Conservation (phyloP, 1,284 basidiomycete species). For the Xerocomus tenax region DNA sequence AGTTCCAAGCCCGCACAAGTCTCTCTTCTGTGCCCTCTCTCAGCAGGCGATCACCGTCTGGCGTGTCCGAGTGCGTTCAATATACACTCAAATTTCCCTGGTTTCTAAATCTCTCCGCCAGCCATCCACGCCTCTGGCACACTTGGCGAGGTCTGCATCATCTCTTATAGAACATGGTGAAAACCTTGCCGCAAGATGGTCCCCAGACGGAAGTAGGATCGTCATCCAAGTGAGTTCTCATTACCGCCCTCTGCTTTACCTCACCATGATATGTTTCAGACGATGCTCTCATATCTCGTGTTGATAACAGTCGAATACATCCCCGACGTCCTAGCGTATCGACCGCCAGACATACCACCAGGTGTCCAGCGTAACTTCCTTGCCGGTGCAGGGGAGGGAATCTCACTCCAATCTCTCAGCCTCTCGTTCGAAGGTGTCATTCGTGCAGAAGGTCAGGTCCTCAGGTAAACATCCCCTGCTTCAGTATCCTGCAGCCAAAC, state of each 20-base stretch:
- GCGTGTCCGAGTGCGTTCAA: slow-evolving; percentile 68
- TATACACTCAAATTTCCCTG: neutral
- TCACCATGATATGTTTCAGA: slow-evolving; percentile 38
- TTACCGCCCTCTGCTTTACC: slow-evolving; percentile 4
- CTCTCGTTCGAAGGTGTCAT: slow-evolving; percentile 77
- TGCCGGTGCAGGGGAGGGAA: slow-evolving; percentile 70
- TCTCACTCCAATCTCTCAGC: slow-evolving; percentile 54
- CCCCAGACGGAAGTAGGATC: slow-evolving; percentile 67
- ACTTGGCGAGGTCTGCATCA: slow-evolving; percentile 63
- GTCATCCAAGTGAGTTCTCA: slow-evolving; percentile 60
- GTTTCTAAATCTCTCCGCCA: slow-evolving; percentile 28
- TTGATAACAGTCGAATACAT: slow-evolving; percentile 62
- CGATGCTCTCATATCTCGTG: slow-evolving; percentile 69
- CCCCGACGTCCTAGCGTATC: slow-evolving; percentile 49
- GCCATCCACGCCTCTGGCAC: slow-evolving; percentile 73
- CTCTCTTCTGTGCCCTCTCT: slow-evolving; percentile 71
- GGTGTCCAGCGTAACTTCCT: slow-evolving; percentile 60
- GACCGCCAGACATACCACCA: slow-evolving; percentile 43
- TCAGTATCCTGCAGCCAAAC: slow-evolving; percentile 1
- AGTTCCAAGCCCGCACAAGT: slow-evolving; percentile 61
- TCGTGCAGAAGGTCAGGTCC: slow-evolving; percentile 64
- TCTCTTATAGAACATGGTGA: slow-evolving; percentile 77
- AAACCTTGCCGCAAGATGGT: slow-evolving; percentile 68
- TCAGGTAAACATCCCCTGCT: slow-evolving; percentile 42
- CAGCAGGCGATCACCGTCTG: slow-evolving; percentile 64